phyloP scores from a whole-genome alignment of 768 basidiomycete genomes.

The Lentinula aciculospora region DNA sequence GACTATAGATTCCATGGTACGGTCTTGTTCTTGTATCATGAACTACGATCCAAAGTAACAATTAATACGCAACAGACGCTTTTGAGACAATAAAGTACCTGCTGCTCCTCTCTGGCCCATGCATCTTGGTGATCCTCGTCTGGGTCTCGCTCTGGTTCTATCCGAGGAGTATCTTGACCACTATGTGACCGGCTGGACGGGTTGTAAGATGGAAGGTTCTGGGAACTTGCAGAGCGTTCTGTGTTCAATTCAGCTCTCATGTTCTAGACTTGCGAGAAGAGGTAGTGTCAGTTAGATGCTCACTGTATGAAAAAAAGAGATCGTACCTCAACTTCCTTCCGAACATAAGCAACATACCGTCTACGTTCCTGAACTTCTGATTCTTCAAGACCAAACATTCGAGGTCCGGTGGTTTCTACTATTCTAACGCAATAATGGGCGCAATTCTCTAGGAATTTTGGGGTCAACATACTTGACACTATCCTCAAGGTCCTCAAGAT shows the following conservation, averaged over 20 bases:
- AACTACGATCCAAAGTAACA: constrained; percentile 38
- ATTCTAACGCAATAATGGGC: constrained; percentile 42
- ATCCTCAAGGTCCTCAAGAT: constrained; percentile 90
- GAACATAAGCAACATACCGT: constrained; percentile 70
- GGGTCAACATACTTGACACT: constrained; percentile 66
- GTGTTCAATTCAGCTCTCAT: constrained; percentile 61
- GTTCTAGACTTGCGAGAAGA: constrained; percentile 51
- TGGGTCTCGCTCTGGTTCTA: constrained; percentile 21
- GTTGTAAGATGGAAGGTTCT: constrained; percentile 16
- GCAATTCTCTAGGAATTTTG: constrained; percentile 7
- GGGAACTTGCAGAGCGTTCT: constrained; percentile 15
- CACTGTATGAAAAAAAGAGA: constrained; percentile 11
- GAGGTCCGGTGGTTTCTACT: constrained; percentile 80
- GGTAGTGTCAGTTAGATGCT: constrained; percentile 12
- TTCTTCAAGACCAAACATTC: constrained; percentile 78
- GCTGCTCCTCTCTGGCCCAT: constrained; percentile 86
- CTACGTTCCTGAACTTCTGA: constrained; percentile 71
- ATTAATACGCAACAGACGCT: background rate
- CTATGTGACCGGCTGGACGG: constrained; percentile 15
- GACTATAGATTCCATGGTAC: constrained; percentile 80
- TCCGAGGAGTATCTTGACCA: constrained; percentile 28
- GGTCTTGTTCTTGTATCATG: constrained; percentile 85
- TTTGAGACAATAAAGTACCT: constrained; percentile 37
- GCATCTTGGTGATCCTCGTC: constrained; percentile 63
- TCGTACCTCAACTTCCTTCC: constrained; percentile 73